Evolutionary conservation across 202 grass and related monocot genomes (phyloP).

Genomic region (Setaria viridis): DNA sequence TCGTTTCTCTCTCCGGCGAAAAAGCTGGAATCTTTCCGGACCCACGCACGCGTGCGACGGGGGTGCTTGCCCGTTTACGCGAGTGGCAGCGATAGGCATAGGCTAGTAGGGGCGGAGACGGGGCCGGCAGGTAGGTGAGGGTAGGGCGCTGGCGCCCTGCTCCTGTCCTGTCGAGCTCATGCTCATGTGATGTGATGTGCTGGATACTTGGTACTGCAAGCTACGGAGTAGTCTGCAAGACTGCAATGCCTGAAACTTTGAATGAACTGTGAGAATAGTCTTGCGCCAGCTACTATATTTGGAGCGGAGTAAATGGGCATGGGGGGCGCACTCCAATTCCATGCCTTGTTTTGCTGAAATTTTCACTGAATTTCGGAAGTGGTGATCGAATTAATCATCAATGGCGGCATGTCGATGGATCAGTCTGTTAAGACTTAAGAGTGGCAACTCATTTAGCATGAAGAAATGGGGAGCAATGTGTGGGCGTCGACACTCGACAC

Average conservation of each 20-base stretch:
- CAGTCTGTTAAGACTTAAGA: no score
- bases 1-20: not conserved
- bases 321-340: not conserved
- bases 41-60: not conserved
- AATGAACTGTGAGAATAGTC: constrained; percentile 7
- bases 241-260: not conserved
- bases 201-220: not conserved
- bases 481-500: no score
- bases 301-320: constrained; percentile 22
- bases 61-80: not conserved
- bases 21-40: not conserved
- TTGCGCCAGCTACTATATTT: not conserved
- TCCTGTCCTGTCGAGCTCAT: constrained; percentile 10
- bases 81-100: not conserved
- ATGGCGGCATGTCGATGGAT: not conserved
- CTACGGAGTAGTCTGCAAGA: not conserved
- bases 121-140: constrained; percentile 25
- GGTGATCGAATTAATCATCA: not conserved
- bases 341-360: constrained; percentile 19
- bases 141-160: not conserved
- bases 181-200: not conserved
- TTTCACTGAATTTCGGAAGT: not conserved
- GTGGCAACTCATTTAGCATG: no score
- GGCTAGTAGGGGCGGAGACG: not conserved
- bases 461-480: no score